Conservation (phyloP, 2,329 filamentous ascomycete species). For the Myriosclerotinia curreyana region DNA sequence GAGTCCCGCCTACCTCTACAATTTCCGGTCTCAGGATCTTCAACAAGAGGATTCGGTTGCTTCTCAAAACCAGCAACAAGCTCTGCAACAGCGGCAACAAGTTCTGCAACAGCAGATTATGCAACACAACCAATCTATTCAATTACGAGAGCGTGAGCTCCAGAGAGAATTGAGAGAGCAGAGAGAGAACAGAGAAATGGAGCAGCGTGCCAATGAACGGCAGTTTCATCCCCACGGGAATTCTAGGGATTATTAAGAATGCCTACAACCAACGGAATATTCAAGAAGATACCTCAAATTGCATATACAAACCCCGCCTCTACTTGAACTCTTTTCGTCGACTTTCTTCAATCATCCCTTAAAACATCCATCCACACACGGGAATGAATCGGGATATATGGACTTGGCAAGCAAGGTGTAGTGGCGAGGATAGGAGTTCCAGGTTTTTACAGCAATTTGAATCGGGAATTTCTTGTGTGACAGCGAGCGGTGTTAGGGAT, state of each 20-base stretch:
- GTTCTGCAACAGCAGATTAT: not conserved
- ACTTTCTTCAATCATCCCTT: slow-evolving; percentile 2
- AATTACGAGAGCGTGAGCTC: not conserved
- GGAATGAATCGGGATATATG: slow-evolving; percentile 8
- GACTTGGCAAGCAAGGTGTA: slow-evolving; percentile 12
- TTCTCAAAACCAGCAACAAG: not conserved
- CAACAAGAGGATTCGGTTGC: not conserved
- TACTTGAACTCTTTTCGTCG: slow-evolving; percentile 4
- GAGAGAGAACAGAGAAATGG: not conserved
- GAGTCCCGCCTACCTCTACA: not conserved
- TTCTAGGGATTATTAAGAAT: not conserved
- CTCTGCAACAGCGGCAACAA: not conserved
- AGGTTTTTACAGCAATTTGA: slow-evolving; percentile 8
- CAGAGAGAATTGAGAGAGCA: not conserved
- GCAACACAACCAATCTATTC: not conserved
- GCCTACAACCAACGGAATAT: not conserved
- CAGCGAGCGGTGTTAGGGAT: not conserved
- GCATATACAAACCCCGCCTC: not conserved
- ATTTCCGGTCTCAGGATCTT: not conserved
- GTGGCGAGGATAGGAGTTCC: not conserved
- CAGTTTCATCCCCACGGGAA: not conserved
- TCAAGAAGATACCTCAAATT: slow-evolving; percentile 3
- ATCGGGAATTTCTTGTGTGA: slow-evolving; percentile 1
- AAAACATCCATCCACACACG: not conserved
- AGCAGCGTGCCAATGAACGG: not conserved